Evolutionary conservation across 2,329 filamentous ascomycete species (phyloP).

Genomic region (Allantophomopsis lycopodina): DNA sequence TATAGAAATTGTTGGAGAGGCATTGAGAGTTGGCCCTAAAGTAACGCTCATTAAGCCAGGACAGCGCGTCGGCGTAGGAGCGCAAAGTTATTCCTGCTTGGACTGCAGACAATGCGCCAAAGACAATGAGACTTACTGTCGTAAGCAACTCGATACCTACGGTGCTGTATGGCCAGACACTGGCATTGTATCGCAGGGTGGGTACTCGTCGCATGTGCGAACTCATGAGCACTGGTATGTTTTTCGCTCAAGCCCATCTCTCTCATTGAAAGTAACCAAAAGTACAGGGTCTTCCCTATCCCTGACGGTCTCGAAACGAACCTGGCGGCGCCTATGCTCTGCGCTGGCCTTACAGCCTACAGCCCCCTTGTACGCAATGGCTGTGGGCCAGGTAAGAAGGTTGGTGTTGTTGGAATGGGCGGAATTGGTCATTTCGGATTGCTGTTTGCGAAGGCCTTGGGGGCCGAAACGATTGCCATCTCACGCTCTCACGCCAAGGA

Average conservation of each 20-base stretch:
- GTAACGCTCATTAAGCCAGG: constrained; percentile 42
- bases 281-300: constrained; percentile 49
- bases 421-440: constrained; percentile 61
- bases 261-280: neutral
- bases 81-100: constrained; percentile 37
- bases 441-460: constrained; percentile 54
- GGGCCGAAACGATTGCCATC: constrained; percentile 48
- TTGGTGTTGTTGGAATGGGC: constrained; percentile 61
- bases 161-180: constrained; percentile 34
- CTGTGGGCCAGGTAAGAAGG: constrained; percentile 64
- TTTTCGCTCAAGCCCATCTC: constrained; percentile 12
- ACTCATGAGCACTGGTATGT: constrained; percentile 60
- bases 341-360: constrained; percentile 71
- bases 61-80: constrained; percentile 38
- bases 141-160: constrained; percentile 34
- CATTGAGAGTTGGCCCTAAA: constrained; percentile 51
- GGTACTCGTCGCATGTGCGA: constrained; percentile 55
- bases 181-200: constrained; percentile 48
- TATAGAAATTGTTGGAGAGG: constrained; percentile 53
- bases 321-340: constrained; percentile 68
- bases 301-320: constrained; percentile 52
- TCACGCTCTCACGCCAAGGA: constrained; percentile 46
- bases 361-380: constrained; percentile 66
- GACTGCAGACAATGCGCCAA: constrained; percentile 38
- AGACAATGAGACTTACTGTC: constrained; percentile 42